phyloP scores from a whole-genome alignment of 208 protist genomes.

The Trypanosoma lewisi region DNA sequence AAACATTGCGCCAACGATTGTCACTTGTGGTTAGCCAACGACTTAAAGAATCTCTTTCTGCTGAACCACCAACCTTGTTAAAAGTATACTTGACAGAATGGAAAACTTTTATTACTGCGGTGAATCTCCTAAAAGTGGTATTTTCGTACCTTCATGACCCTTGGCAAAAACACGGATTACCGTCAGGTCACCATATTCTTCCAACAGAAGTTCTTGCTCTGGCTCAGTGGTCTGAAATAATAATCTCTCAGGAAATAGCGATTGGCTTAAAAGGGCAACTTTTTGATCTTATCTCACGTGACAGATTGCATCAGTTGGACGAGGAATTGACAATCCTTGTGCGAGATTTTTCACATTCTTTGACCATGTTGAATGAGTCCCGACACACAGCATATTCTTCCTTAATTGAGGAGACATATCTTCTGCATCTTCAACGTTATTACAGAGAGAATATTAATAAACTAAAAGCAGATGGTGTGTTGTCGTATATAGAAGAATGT shows the following conservation, averaged over 20 bases:
- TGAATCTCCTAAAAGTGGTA: conserved; percentile 61
- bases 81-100: conserved; percentile 56
- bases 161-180: conserved; percentile 76
- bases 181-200: conserved; percentile 62
- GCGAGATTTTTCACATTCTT: conserved; percentile 60
- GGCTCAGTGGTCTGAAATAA: conserved; percentile 54
- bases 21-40: conserved; percentile 1
- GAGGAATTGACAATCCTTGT: conserved; percentile 49
- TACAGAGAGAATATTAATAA: conserved; percentile 33
- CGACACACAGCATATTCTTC: conserved; percentile 48
- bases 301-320: conserved; percentile 33
- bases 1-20: conserved; percentile 68
- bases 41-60: conserved; percentile 26
- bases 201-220: conserved; percentile 69
- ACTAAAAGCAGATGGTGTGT: conserved; percentile 36
- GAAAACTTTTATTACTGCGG: conserved; percentile 60
- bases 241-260: conserved; percentile 31
- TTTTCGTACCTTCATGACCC: conserved; percentile 85
- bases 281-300: conserved; percentile 36
- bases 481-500: conserved; percentile 45
- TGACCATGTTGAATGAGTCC: conserved; percentile 54
- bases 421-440: conserved; percentile 34
- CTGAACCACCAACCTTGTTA: conserved; percentile 30
- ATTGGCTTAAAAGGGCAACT: conserved; percentile 40
- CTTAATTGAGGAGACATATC: conserved; percentile 65